Evolutionary conservation across 2,329 filamentous ascomycete genomes (phyloP).

Genomic region (Beauveria sp.): DNA sequence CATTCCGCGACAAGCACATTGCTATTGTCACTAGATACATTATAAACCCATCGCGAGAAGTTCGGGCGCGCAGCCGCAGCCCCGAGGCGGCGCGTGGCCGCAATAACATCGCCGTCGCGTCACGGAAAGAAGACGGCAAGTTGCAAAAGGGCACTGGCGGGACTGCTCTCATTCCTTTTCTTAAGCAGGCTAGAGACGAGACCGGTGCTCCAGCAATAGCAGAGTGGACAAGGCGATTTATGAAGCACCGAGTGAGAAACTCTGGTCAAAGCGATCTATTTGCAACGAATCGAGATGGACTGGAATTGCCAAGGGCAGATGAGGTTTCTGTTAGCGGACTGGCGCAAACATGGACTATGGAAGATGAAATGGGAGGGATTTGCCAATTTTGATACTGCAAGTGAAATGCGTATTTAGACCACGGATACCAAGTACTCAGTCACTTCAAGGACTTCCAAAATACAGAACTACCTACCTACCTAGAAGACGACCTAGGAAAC

Average conservation of each 20-base stretch:
- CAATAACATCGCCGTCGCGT: conserved; percentile 57
- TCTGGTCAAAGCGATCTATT: conserved; percentile 51
- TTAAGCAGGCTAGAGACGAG: conserved; percentile 95
- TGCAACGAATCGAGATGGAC: conserved; percentile 43
- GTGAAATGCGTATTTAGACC: neutral
- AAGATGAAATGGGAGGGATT: conserved; percentile 65
- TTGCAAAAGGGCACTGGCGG: conserved; percentile 85
- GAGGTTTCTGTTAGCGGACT: conserved; percentile 56
- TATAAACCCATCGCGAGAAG: conserved; percentile 76
- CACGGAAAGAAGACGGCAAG: conserved; percentile 39
- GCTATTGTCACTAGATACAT: conserved; percentile 95
- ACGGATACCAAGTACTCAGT: too few relatives aligned
- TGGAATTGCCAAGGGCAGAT: conserved; percentile 30
- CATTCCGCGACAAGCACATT: conserved; percentile 87
- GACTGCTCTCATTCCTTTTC: conserved; percentile 86
- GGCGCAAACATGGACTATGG: conserved; percentile 82
- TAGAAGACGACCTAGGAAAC: too few relatives aligned
- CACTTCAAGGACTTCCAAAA: too few relatives aligned
- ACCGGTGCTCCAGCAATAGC: conserved; percentile 84
- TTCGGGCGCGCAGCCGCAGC: conserved; percentile 53
- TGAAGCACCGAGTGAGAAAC: conserved; percentile 43
- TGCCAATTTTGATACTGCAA: conserved; percentile 39
- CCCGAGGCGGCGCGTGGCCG: conserved; percentile 41
- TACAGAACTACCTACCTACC: too few relatives aligned
- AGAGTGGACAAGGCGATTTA: conserved; percentile 51